Base-by-base conservation (phyloP, 345 rosid genomes). In the Excoecaria cochinchinensis region DNA sequence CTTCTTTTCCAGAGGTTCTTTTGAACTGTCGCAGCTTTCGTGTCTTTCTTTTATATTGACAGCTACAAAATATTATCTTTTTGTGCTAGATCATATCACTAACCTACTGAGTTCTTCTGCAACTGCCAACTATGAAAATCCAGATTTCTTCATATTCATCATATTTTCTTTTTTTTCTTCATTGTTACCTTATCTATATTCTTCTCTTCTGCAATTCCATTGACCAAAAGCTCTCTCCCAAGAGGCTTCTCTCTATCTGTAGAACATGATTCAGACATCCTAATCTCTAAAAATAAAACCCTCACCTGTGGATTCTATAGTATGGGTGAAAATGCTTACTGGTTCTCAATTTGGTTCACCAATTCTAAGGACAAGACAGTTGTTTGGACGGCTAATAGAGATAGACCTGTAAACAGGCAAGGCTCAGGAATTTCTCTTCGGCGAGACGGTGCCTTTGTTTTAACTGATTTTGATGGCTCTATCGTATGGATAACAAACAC, bases 371-470 rank as follows among this genome's bases (percentile, higher is more conserved):
- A 85, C 53, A 78, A 31, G 39, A 76, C 85, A 16, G 83, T 87
- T 15, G 82, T 82, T 50, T 87, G 90, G 90, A 83, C 63, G 72
- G 90, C 86, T 38, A 87, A 85, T 79, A 76, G 82, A 11, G 82
- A 80, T 67, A 68, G 66, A n/a, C 90, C 88, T 2, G 84, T 85
- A 3, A 85, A 83, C 44, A 84, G 85, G 11, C 62, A 53, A 38
- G 88, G 85, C 74, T 87, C 90, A 6, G 80, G 55, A 68, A 17
- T 82, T 50, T 69, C 85, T 36, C 78, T 87, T 3, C 69, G 56
- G 6, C 25, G 64, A 10, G 53, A 78, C 14, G 88, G 90, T 39
- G 78, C 74, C 31, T 52, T 87, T 73, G 80, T 72, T 48, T 14
- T 87, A 38, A 80, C 85, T 0, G 85, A 85, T 64, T 74, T 80